Percentiles rank a stretch among this genome's conserved stretches.
Conservation (phyloP, 805 yeast genomes). For the Candida coquimbonensis region DNA sequence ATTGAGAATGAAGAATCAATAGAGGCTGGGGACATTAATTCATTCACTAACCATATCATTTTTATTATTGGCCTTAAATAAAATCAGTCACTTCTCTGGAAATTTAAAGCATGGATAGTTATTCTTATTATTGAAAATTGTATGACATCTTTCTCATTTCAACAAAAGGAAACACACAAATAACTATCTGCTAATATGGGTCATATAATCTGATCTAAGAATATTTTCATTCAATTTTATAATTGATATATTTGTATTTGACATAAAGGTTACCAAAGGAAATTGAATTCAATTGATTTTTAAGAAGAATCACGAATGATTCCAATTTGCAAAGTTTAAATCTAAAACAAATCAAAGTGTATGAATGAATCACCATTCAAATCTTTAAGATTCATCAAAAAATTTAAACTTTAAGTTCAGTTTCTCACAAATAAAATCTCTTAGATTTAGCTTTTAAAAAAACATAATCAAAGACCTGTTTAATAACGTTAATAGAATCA, state of each 20-base stretch:
- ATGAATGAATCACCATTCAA: slow-evolving; percentile 4
- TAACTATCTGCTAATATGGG: no score
- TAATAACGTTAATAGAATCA: slow-evolving; percentile 14
- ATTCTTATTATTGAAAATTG: no score
- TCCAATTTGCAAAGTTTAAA: background rate
- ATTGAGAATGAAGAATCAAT: background rate
- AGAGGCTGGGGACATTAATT: background rate
- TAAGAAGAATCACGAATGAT: slow-evolving; percentile 3
- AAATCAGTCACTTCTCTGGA: no score
- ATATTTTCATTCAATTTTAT: background rate
- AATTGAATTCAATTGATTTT: background rate
- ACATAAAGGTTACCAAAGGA: slow-evolving; percentile 2
- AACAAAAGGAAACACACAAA: slow-evolving; percentile 1
- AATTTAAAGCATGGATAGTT: no score
- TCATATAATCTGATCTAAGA: background rate
- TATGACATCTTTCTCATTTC: slow-evolving; percentile 1
- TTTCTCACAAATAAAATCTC: background rate
- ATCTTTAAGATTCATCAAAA: background rate
- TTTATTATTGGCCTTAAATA: no score
- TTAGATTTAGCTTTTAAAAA: background rate
- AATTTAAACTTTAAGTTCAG: background rate
- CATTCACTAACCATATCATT: no score
- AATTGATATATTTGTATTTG: background rate
- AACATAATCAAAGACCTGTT: slow-evolving; percentile 17
- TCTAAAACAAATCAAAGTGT: background rate